Percentiles rank a stretch among this genome's conserved stretches.
Evolutionary conservation across 2,329 filamentous ascomycete genomes (phyloP).

Genomic region (Calonectria pauciramosa): DNA sequence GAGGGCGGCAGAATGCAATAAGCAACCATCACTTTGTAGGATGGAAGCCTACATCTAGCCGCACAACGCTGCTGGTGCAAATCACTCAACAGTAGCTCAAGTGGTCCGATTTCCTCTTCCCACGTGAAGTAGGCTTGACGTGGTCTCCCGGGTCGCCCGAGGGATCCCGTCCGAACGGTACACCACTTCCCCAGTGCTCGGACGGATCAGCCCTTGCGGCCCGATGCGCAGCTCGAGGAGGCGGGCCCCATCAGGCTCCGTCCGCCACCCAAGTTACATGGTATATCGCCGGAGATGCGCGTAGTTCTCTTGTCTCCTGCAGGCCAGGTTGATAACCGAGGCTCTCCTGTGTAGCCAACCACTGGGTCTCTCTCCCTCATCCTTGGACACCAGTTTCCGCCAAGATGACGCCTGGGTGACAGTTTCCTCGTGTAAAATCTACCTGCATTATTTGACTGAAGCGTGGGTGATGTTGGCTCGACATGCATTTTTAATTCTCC

Average conservation of each 20-base stretch:
- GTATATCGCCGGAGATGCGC: constrained; percentile 23
- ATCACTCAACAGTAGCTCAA: constrained; percentile 12
- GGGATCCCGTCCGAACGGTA: constrained; percentile 36
- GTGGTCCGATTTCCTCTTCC: constrained; percentile 27
- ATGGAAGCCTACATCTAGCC: background rate
- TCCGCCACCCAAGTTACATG: constrained; percentile 33
- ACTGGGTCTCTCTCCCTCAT: background rate
- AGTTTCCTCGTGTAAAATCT: background rate
- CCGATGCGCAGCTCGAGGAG: constrained; percentile 44
- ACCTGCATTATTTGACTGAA: background rate
- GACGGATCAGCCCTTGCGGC: constrained; percentile 47
- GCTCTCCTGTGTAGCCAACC: background rate
- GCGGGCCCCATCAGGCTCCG: constrained; percentile 40
- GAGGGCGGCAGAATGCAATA: background rate
- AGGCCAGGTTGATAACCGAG: background rate
- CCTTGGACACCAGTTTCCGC: background rate
- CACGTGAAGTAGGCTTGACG: constrained; percentile 46
- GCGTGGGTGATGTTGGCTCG: background rate
- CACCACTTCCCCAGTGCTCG: constrained; percentile 36
- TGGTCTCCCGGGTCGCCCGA: constrained; percentile 42
- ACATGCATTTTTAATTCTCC: background rate
- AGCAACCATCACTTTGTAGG: background rate
- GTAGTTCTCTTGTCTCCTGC: constrained; percentile 8
- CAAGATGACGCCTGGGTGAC: background rate
- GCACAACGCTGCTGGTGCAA: background rate